Base-by-base conservation (phyloP, 2,329 filamentous ascomycete species). In the Cephalotrichum gorgonifer region DNA sequence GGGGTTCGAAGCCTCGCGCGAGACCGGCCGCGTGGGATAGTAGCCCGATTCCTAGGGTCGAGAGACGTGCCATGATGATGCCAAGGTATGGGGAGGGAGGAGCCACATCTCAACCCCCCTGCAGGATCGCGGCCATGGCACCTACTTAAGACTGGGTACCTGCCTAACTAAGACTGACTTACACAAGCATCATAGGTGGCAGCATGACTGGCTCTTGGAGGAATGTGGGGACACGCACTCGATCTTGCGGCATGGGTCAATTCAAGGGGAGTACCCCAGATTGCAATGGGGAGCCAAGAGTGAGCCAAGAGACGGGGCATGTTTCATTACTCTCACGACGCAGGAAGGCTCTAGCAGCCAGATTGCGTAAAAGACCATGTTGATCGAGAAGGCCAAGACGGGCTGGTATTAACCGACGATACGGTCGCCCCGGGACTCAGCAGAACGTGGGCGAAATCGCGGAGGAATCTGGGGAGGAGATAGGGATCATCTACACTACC, bases 361-460 rank as follows among this genome's bases (percentile, higher is more conserved):
- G 44, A 47, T 48, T 12, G 31, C 46, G 46, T 48, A 48, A 30
- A 14, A 42, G 22, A 6, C 25, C 20, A 8, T 25, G 46, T 17
- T 48, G 46, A 48, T 48, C 46, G 35, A n/a, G 26, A 39, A 28
- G 35, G 46, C 46, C 46, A 48, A 48, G 46, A 43, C 46, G 46
- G 46, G 46, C 26, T 48, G 38, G 35, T 28, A 48, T 48, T 48
- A 43, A 23, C 44, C 44, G 31, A 38, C 31, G 22, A 46, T n/a
- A 46, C 38, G 44, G 38, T n/a, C n/a, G n/a, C n/a, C n/a, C n/a
- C n/a, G n/a, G n/a, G n/a, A n/a, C n/a, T n/a, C n/a, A n/a, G n/a
- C n/a, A n/a, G n/a, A n/a, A n/a, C n/a, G n/a, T n/a, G n/a, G n/a
- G n/a, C n/a, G n/a, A n/a, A n/a, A n/a, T n/a, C n/a, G n/a, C n/a